These are phyloP conservation scores for Globisporangium middletonii DNA, from an alignment of 352 stramenopile species.

Conservation along the genomic window DNA sequence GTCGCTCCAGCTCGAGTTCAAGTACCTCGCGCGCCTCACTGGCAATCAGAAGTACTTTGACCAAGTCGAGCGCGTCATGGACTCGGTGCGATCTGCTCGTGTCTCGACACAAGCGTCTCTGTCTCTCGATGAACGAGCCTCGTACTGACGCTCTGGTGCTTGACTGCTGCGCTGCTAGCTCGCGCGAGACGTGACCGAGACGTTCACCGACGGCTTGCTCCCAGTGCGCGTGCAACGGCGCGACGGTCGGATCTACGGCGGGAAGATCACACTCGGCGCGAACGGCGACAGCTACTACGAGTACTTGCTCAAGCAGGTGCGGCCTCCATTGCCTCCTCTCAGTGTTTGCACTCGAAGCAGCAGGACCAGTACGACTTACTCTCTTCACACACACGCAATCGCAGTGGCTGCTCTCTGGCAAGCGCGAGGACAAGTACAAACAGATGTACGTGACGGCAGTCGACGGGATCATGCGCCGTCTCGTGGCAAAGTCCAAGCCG, in stretches of 20 bases:
- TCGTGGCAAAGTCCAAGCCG: slow-evolving; percentile 51
- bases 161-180: slow-evolving; percentile 20
- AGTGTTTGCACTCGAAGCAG: background rate
- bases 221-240: slow-evolving; percentile 43
- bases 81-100: slow-evolving; percentile 28
- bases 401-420: slow-evolving; percentile 67
- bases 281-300: slow-evolving; percentile 85
- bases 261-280: slow-evolving; percentile 63
- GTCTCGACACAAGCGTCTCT: background rate
- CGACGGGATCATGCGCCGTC: slow-evolving; percentile 46
- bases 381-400: background rate
- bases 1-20: slow-evolving; percentile 78
- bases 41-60: slow-evolving; percentile 53
- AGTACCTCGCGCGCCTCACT: slow-evolving; percentile 63
- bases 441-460: slow-evolving; percentile 59
- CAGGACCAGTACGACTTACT: background rate
- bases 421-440: slow-evolving; percentile 69
- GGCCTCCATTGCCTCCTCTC: background rate
- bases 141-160: background rate
- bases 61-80: slow-evolving; percentile 65
- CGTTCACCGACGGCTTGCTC: slow-evolving; percentile 48
- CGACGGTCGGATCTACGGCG: slow-evolving; percentile 30
- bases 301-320: slow-evolving; percentile 77
- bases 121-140: too few species aligned
- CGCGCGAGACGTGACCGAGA: slow-evolving; percentile 37